Percentiles rank a stretch among this genome's conserved stretches.
phyloP scores from a whole-genome alignment of 2,329 filamentous ascomycete species.

The Xenosphaeropsis pyriputrescens region DNA sequence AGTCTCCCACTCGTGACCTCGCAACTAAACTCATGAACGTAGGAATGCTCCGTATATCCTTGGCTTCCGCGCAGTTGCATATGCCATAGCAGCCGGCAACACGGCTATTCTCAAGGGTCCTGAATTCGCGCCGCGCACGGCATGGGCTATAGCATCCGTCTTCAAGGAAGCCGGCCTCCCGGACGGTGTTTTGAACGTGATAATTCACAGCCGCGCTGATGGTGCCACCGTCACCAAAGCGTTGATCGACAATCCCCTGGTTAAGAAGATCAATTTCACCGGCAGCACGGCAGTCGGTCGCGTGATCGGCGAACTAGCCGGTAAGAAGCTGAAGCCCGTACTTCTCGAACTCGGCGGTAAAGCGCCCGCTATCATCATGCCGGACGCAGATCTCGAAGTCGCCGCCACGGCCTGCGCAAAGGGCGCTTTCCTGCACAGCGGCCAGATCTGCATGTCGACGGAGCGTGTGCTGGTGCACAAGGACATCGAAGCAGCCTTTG shows the following conservation, averaged over 20 bases:
- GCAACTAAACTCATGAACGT: neutral
- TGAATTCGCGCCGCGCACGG: constrained; percentile 50
- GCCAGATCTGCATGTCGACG: constrained; percentile 79
- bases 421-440: constrained; percentile 58
- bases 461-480: constrained; percentile 54
- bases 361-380: constrained; percentile 61
- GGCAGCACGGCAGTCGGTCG: constrained; percentile 61
- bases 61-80: constrained; percentile 36
- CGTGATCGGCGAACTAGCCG: constrained; percentile 56
- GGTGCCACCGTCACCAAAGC: constrained; percentile 52
- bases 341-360: constrained; percentile 78
- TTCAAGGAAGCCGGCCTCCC: constrained; percentile 67
- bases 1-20: constrained; percentile 6
- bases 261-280: constrained; percentile 81
- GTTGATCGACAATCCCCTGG: constrained; percentile 48
- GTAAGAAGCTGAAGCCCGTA: constrained; percentile 62
- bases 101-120: constrained; percentile 60
- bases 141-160: constrained; percentile 45
- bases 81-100: constrained; percentile 65
- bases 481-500: constrained; percentile 29
- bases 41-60: constrained; percentile 45
- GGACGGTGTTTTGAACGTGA: constrained; percentile 56
- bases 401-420: constrained; percentile 55
- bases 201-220: constrained; percentile 50
- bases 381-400: constrained; percentile 62